Evolutionary conservation across 495 filamentous ascomycete species (phyloP), one percentile per base, ranked within the genome.

Genomic region (Parachaetomium inaequale): DNA sequence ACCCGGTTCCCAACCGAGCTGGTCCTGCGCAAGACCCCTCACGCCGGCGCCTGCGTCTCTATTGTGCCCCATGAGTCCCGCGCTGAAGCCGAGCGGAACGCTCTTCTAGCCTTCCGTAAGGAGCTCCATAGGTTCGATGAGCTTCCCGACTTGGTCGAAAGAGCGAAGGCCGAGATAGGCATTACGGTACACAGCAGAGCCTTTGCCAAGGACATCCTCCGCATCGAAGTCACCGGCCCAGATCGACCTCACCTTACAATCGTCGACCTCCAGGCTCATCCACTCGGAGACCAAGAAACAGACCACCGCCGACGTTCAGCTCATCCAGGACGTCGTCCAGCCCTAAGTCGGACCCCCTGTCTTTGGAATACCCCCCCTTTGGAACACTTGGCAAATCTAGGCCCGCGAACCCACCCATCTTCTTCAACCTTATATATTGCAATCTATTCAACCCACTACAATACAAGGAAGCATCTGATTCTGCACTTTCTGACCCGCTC

Each of bases 211-310:
- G 88, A 91, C 68, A 76, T 89, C 19, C 81, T 92, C 5, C 82
- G 85, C n/a, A 72, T 92, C 43, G 88, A 90, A 63, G 79, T 91
- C 19, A 81, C 74, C 0, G 87, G 87, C 2, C 87, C 88, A 0
- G 74, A 77, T 11, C 77, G 81, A 29, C 86, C 87, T 1, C 85
- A 89, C 36, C 75, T 92, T 11, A 89, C 84, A 0, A 73, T 91
- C 0, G 86, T 92, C 7, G 88, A 91, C 63, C 78, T 91, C 88
- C 0, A 87, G 87, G 0, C 70, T 91, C 3, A 85, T 87, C 51
- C 76, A 78, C n/a, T 71, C 83, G 0, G 75, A 73, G 2, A 87
- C 78, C 19, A 81, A 79, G 52, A 58, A 81, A 61, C 66, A 84
- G 53, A 63, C 68, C 0, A 78, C 72, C n/a, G 64, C 71, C 1